Evolutionary conservation across 1,284 basidiomycete genomes (phyloP).

Genomic region (Mycena sp.): DNA sequence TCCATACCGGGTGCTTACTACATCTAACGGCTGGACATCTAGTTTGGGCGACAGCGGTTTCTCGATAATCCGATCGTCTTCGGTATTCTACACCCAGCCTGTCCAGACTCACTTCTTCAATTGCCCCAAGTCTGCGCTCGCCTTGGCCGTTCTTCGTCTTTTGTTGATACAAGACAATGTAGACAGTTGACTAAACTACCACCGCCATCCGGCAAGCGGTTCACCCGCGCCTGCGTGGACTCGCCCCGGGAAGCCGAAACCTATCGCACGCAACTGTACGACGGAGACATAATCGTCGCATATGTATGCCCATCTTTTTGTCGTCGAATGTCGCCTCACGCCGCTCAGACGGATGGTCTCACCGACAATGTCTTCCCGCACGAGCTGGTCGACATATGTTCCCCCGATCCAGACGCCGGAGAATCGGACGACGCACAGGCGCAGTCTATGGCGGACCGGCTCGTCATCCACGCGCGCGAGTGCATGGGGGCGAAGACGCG

Average conservation of each 20-base stretch:
- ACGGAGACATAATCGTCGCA: constrained; percentile 65
- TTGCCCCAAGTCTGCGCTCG: constrained; percentile 57
- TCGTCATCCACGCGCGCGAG: constrained; percentile 63
- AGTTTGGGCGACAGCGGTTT: constrained; percentile 81
- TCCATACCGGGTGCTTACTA: background rate
- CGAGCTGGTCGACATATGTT: constrained; percentile 49
- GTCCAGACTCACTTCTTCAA: constrained; percentile 75
- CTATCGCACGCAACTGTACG: constrained; percentile 61
- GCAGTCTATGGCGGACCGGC: constrained; percentile 64
- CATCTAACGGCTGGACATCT: background rate
- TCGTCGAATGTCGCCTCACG: constrained; percentile 27
- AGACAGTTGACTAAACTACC: constrained; percentile 68
- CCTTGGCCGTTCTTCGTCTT: background rate
- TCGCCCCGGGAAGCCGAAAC: constrained; percentile 59
- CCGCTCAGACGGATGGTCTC: constrained; percentile 71
- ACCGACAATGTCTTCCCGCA: constrained; percentile 75
- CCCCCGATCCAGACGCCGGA: constrained; percentile 18
- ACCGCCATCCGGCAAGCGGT: constrained; percentile 33
- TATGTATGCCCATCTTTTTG: constrained; percentile 52
- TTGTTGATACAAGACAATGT: constrained; percentile 26
- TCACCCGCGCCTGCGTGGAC: constrained; percentile 51
- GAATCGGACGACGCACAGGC: constrained; percentile 54
- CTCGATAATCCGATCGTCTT: constrained; percentile 65
- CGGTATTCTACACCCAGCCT: constrained; percentile 58
- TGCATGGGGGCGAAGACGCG: constrained; percentile 63